These are phyloP conservation scores for Alternaria tenuissima DNA, from an alignment of 2,329 filamentous ascomycete genomes.

Conservation along the genomic window DNA sequence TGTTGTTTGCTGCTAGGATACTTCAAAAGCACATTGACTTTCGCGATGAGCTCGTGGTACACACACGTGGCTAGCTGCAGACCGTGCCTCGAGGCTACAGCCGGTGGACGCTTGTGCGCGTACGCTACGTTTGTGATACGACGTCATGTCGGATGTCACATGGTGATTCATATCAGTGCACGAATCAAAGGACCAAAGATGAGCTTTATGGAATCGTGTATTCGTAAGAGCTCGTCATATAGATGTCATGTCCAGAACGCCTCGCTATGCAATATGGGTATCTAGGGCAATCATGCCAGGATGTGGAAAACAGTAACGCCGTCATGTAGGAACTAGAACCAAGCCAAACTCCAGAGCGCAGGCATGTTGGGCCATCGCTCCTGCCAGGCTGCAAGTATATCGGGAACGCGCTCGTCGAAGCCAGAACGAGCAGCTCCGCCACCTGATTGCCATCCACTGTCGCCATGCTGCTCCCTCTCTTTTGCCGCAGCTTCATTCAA, in stretches of 20 bases:
- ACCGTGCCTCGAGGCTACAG: slow-evolving; percentile 10
- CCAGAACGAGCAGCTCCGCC: slow-evolving; percentile 67
- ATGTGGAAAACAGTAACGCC: slow-evolving; percentile 11
- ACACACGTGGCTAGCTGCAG: slow-evolving; percentile 20
- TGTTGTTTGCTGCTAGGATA: neutral
- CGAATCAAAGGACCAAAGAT: neutral
- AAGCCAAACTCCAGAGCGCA: slow-evolving; percentile 91
- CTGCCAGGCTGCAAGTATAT: slow-evolving; percentile 92
- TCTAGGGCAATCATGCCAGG: slow-evolving; percentile 17
- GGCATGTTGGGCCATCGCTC: slow-evolving; percentile 92
- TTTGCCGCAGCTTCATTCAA: slow-evolving; percentile 82
- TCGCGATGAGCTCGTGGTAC: slow-evolving; percentile 1
- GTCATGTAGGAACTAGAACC: slow-evolving; percentile 68
- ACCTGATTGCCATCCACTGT: slow-evolving; percentile 72
- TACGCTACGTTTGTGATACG: neutral
- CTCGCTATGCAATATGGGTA: slow-evolving; percentile 37
- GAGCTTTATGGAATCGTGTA: slow-evolving; percentile 1
- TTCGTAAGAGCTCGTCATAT: neutral
- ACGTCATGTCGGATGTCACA: slow-evolving; percentile 9
- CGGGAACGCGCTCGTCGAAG: slow-evolving; percentile 93
- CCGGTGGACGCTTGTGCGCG: slow-evolving; percentile 6
- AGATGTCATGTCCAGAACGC: slow-evolving; percentile 20
- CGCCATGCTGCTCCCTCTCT: slow-evolving; percentile 74
- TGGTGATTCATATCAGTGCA: neutral
- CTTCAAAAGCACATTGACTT: neutral